A percentile compares a stretch with the other conserved stretches of the same genome.
Conservation (phyloP, 768 basidiomycete genomes). For the Suillus cothurnatus region DNA sequence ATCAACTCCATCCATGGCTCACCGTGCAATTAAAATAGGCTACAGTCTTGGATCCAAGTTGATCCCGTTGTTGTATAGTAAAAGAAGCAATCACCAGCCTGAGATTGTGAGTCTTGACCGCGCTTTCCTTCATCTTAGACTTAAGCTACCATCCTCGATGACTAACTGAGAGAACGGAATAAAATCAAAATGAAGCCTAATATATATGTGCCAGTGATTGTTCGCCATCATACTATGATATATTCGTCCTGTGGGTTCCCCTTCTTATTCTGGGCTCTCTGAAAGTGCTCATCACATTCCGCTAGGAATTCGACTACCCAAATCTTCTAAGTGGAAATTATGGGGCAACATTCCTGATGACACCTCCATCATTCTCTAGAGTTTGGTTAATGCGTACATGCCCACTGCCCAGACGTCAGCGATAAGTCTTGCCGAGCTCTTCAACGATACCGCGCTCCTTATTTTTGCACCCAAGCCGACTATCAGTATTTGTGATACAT, state of each 20-base stretch:
- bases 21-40: too few relatives aligned
- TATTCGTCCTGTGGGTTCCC: neutral
- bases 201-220: too few relatives aligned
- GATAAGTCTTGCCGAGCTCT: neutral
- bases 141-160: too few relatives aligned
- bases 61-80: too few relatives aligned
- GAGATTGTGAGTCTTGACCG: too few relatives aligned
- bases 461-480: neutral
- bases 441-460: neutral
- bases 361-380: neutral
- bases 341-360: neutral
- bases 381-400: neutral
- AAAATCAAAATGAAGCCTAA: neutral
- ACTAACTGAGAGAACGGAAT: neutral
- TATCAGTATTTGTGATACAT: too few relatives aligned
- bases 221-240: too few relatives aligned
- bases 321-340: neutral
- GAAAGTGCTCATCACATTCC: neutral
- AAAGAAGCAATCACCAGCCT: too few relatives aligned
- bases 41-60: too few relatives aligned
- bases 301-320: neutral
- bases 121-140: too few relatives aligned
- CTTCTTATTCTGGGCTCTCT: too few relatives aligned
- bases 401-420: neutral
- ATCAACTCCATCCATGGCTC: too few relatives aligned